Evolutionary conservation across 306 rosid species (phyloP).

Genomic region (Fragaria iinumae): DNA sequence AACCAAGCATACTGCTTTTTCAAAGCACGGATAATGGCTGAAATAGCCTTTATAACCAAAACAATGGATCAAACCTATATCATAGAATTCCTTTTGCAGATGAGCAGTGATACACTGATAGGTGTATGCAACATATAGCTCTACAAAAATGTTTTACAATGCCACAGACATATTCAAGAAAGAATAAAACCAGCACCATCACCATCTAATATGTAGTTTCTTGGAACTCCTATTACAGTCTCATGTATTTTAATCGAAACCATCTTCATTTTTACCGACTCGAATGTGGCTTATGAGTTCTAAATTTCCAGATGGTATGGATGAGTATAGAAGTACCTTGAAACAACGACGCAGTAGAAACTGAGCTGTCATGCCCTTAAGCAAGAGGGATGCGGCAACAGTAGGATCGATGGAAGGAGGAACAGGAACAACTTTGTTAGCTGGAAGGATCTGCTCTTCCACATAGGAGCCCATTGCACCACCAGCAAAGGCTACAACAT

Average conservation of each 20-base stretch:
- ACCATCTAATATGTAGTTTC: background rate
- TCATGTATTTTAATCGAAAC: background rate
- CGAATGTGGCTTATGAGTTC: background rate
- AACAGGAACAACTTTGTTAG: conserved; percentile 64
- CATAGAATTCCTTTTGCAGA: background rate
- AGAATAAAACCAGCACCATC: background rate
- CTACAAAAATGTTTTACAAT: background rate
- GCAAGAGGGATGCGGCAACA: conserved; percentile 66
- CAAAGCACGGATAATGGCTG: background rate
- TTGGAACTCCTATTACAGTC: background rate
- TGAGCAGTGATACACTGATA: background rate
- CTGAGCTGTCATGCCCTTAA: conserved; percentile 85
- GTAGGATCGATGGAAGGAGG: conserved; percentile 73
- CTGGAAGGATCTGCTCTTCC: conserved; percentile 94
- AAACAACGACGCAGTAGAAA: conserved; percentile 66
- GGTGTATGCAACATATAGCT: background rate
- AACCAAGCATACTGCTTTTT: background rate
- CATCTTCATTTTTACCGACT: background rate
- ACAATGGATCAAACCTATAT: background rate
- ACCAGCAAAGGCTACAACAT: conserved; percentile 78
- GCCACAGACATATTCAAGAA: background rate
- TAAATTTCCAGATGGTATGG: background rate
- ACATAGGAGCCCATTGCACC: conserved; percentile 82
- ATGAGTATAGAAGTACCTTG: conserved; percentile 48
- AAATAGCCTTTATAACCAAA: background rate